Percentiles rank a stretch among this genome's conserved stretches.
These are phyloP conservation scores for Xylaria sp. DNA, from an alignment of 2,329 filamentous ascomycete species.

Conservation along the genomic window DNA sequence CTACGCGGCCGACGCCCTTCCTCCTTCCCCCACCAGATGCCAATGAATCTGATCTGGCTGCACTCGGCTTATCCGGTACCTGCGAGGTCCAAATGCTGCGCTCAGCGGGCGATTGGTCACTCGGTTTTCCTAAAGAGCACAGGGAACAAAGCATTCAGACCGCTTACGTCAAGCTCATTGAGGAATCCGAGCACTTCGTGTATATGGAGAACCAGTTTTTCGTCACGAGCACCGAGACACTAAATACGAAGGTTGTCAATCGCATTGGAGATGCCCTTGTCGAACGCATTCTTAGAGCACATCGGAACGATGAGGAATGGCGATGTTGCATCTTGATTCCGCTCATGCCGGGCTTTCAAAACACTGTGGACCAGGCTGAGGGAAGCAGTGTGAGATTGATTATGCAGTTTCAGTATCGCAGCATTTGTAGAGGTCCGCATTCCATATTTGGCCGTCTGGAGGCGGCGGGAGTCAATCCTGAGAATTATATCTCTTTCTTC, in stretches of 20 bases:
- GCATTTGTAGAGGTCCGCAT: conserved; percentile 88
- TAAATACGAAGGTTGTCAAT: conserved; percentile 88
- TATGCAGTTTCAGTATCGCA: conserved; percentile 95
- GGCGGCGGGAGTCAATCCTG: conserved; percentile 82
- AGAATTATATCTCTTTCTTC: conserved; percentile 96
- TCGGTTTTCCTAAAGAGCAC: conserved; percentile 74
- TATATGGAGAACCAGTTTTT: conserved; percentile 99
- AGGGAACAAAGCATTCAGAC: conserved; percentile 95
- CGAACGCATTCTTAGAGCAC: conserved; percentile 84
- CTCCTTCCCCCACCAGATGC: conserved; percentile 93
- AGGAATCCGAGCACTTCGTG: conserved; percentile 93
- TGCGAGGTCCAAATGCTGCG: conserved; percentile 96
- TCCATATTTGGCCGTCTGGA: conserved; percentile 90
- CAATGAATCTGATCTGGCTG: conserved; percentile 81
- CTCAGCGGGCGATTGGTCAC: conserved; percentile 88
- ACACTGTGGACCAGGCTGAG: conserved; percentile 91
- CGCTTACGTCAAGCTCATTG: conserved; percentile 92
- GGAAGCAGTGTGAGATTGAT: conserved; percentile 94
- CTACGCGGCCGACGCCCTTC: conserved; percentile 91
- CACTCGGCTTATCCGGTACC: conserved; percentile 86
- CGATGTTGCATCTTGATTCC: conserved; percentile 88
- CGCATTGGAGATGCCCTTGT: conserved; percentile 93
- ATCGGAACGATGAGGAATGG: conserved; percentile 87
- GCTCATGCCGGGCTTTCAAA: conserved; percentile 98
- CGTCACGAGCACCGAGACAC: conserved; percentile 88